A percentile compares a stretch with the other conserved stretches of the same genome.
phyloP scores from a whole-genome alignment of 345 rosid genomes.

The Aegle marmelos region DNA sequence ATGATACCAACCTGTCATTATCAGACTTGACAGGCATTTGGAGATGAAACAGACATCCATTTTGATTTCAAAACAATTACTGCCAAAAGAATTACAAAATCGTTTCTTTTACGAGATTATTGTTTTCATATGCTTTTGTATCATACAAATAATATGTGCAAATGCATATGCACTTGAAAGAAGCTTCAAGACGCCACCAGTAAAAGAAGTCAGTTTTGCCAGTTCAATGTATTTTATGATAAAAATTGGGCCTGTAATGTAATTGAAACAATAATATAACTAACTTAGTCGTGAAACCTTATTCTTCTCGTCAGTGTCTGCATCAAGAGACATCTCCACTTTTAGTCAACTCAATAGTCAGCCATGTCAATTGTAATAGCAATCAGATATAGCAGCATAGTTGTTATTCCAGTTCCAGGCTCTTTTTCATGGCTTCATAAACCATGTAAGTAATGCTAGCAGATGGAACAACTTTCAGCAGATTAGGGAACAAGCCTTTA shows the following conservation, averaged over 20 bases:
- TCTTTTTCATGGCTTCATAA: conserved; percentile 85
- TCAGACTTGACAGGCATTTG: neutral
- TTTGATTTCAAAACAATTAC: conserved; percentile 8
- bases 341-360: conserved; percentile 17
- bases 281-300: conserved; percentile 17
- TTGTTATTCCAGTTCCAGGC: conserved; percentile 59
- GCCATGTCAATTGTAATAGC: conserved; percentile 22
- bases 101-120: conserved; percentile 3
- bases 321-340: conserved; percentile 9
- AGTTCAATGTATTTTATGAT: conserved; percentile 17
- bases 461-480: conserved; percentile 64
- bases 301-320: conserved; percentile 18
- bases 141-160: conserved; percentile 30
- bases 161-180: conserved; percentile 17
- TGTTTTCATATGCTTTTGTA: conserved; percentile 20
- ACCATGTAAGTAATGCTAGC: conserved; percentile 51
- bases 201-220: conserved; percentile 29
- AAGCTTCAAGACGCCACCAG: conserved; percentile 20
- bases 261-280: conserved; percentile 16
- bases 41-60: neutral
- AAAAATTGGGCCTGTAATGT: conserved; percentile 4
- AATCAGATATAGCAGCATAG: neutral
- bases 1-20: neutral
- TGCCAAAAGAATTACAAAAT: conserved; percentile 26
- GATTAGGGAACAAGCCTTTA: conserved; percentile 83